Conservation (phyloP, 495 filamentous ascomycete genomes). For the Penicillium simplicissimum region DNA sequence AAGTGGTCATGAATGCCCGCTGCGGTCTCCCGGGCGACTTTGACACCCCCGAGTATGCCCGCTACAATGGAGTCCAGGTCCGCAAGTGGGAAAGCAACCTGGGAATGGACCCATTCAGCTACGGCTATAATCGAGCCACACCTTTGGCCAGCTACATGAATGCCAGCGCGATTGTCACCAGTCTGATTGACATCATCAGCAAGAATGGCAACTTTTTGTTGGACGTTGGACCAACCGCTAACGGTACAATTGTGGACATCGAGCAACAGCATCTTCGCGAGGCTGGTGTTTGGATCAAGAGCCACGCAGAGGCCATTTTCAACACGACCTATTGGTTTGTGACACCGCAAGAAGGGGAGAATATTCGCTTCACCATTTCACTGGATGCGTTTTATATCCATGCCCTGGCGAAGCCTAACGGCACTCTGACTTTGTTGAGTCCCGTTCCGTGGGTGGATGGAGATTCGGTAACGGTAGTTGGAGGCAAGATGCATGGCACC, state of each 20-base stretch:
- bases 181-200: conserved; percentile 52
- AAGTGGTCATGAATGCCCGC: conserved; percentile 53
- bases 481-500: conserved; percentile 39
- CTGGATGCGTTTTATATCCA: conserved; percentile 55
- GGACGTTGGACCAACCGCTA: conserved; percentile 53
- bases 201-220: conserved; percentile 61
- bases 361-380: conserved; percentile 53
- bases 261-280: conserved; percentile 47
- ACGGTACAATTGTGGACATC: conserved; percentile 52
- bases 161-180: conserved; percentile 43
- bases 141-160: conserved; percentile 50
- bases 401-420: conserved; percentile 44
- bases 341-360: conserved; percentile 45
- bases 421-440: conserved; percentile 37
- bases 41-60: conserved; percentile 54
- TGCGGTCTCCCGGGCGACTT: conserved; percentile 54
- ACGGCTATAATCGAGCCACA: conserved; percentile 57
- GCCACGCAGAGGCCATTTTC: conserved; percentile 54
- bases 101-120: conserved; percentile 57
- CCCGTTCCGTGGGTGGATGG: conserved; percentile 48
- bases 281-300: conserved; percentile 53
- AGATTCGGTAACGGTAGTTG: conserved; percentile 48
- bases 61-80: conserved; percentile 45
- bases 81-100: conserved; percentile 58
- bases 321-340: conserved; percentile 60